Base-by-base conservation (phyloP, 1,139 yeast genomes). In the Magnusiomyces paraingens region DNA sequence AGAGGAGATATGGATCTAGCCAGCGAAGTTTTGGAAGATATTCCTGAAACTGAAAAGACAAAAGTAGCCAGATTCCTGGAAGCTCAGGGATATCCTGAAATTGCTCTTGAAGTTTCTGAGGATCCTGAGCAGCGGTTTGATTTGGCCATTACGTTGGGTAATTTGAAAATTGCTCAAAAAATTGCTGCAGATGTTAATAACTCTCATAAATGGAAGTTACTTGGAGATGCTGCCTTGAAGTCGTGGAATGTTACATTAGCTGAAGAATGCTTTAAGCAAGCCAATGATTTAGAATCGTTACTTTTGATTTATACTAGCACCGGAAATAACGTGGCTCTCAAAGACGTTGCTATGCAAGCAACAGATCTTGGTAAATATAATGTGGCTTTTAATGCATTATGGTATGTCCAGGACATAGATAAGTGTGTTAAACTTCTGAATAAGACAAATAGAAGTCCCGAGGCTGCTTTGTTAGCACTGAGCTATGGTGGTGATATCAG, bases 1-100 rank as follows among this genome's bases (percentile, higher is more conserved):
- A 84, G 99, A 70, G 98, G 97, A 51, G 98, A 94, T 65, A 74
- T 91, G 65, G 88, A 85, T 51, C 81, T 83, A 54, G 86, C 93
- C 15, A 83, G 80, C 45, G 78, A 78, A 58, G 77, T 90, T 57
- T 76, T 90, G 49, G 82, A 80, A 49, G 78, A 78, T 48, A 79
- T 86, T 68, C 84, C 80, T 61, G 83, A 75, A 66, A 78, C 76
- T 36, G 96, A 94, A 66, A 76, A 82, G 63, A 78, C 83, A 62
- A 90, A 89, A 69, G 82, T 93, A 64, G 85, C 98, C 5, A 82
- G 97, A 68, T 94, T 93, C 73, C 80, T 93, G 64, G 98, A 94
- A 73, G 88, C 93, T 60, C 95, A 91, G 70, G 97, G 95, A 18
- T 84, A 81, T 67, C 77, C 82, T 61, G 84, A 90, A 57, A 85